Base-by-base conservation (phyloP, 2,329 filamentous ascomycete genomes). In the Apiospora koreana region DNA sequence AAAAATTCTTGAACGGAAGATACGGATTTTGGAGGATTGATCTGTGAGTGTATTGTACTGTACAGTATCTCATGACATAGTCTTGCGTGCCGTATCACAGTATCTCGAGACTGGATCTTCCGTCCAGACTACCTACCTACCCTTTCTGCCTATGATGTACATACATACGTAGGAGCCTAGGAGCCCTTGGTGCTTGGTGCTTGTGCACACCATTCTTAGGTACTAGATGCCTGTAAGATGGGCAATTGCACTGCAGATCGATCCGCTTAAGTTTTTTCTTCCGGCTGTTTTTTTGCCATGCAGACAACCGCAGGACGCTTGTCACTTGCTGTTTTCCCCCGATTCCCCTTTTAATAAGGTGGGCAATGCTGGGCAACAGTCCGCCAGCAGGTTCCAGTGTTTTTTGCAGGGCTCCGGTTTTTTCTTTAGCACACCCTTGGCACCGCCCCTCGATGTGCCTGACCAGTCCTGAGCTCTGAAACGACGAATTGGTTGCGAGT, bases 401-500 rank as follows among this genome's bases (percentile, higher is more conserved):
- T 35, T 35, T 54, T 35, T 12, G 28, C 50, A 35, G 54, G 54
- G 54, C 28, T 62, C 54, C 31, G 31, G 31, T 38, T 31, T 35
- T 62, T 21, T 16, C 38, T 16, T 43, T 43, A 43, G 41, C 41
- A 43, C 35, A 35, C 35, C 41, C 41, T 21, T 62, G 21, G 54
- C 54, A 62, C 54, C 31, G 54, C 54, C 54, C 54, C 54, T 62
- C 54, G 31, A 62, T 62, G 54, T 62, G 54, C 54, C 54, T 62
- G 54, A 62, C 54, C n/a, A n/a, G n/a, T n/a, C n/a, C n/a, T n/a
- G n/a, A n/a, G n/a, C 54, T 62, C 54, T 62, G 54, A 62, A 62
- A 62, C 54, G 54, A 18, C 54, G 54, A 62, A 35, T 62, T 38
- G 38, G 35, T 38, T 62, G 54, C 31, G 35, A 62, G 50, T 58